phyloP scores from a whole-genome alignment of 257 asterid genomes.

The Penstemon eatonii region DNA sequence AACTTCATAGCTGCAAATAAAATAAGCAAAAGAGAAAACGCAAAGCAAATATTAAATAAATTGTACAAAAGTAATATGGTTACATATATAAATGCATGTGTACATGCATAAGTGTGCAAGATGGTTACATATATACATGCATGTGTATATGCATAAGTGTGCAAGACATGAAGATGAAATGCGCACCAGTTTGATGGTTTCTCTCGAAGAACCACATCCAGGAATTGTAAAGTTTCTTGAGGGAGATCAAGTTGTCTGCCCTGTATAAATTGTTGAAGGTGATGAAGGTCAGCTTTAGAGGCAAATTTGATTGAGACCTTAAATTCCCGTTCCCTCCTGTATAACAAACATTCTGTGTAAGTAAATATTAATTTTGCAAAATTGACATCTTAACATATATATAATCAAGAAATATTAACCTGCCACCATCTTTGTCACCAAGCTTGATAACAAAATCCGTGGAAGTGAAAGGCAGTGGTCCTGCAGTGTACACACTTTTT shows the following conservation, averaged over 20 bases:
- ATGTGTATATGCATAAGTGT: too few relatives aligned
- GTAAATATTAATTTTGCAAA: neutral
- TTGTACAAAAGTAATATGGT: neutral
- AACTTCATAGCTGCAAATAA: conserved; percentile 37
- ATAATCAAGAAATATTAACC: conserved; percentile 24
- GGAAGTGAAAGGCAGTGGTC: conserved; percentile 58
- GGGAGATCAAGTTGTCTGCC: conserved; percentile 63
- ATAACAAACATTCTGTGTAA: neutral
- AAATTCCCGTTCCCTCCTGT: conserved; percentile 65
- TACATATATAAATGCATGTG: too few relatives aligned
- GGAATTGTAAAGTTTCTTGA: conserved; percentile 67
- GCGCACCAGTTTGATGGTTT: conserved; percentile 43
- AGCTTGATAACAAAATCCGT: conserved; percentile 63
- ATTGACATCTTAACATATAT: neutral
- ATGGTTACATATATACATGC: too few relatives aligned
- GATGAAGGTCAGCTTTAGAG: conserved; percentile 56
- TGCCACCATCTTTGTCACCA: conserved; percentile 31
- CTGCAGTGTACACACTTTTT: conserved; percentile 71
- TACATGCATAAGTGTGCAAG: too few relatives aligned
- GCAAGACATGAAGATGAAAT: too few relatives aligned
- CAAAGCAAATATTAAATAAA: neutral
- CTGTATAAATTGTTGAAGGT: conserved; percentile 47
- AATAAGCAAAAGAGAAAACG: too few relatives aligned
- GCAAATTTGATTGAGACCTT: conserved; percentile 65
- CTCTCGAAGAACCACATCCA: conserved; percentile 78